Evolutionary conservation across 345 rosid species (phyloP).

Genomic region (Psidium guajava): DNA sequence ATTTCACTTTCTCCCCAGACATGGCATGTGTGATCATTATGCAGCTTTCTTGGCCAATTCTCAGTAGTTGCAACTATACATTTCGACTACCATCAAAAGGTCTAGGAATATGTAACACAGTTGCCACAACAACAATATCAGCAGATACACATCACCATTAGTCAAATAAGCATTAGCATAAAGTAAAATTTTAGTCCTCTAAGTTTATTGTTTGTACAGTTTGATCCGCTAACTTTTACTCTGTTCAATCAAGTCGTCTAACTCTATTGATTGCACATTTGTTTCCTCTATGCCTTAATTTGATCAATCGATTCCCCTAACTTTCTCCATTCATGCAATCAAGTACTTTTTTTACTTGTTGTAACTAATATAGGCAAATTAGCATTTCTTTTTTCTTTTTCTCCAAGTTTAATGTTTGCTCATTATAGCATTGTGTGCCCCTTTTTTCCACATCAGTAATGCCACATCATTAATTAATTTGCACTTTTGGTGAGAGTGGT

Average conservation of each 20-base stretch:
- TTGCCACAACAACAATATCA: background rate
- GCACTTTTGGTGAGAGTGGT: background rate
- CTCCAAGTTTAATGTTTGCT: background rate
- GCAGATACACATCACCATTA: background rate
- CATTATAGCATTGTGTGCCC: background rate
- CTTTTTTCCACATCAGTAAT: background rate
- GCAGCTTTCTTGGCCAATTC: background rate
- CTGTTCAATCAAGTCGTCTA: background rate
- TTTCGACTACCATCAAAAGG: background rate
- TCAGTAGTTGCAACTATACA: background rate
- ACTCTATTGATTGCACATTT: background rate
- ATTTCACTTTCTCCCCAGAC: background rate
- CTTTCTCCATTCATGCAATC: background rate
- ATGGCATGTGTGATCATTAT: background rate
- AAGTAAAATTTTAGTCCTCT: background rate
- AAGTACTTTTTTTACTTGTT: background rate
- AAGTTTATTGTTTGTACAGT: background rate
- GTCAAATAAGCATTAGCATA: background rate
- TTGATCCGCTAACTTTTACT: background rate
- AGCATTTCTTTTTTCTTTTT: background rate
- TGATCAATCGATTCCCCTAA: background rate
- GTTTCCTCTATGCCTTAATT: background rate
- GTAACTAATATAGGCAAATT: background rate
- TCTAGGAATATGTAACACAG: background rate
- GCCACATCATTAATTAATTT: background rate